phyloP scores from a whole-genome alignment of 116 monocot genomes.

The Phalaenopsis hybrid region DNA sequence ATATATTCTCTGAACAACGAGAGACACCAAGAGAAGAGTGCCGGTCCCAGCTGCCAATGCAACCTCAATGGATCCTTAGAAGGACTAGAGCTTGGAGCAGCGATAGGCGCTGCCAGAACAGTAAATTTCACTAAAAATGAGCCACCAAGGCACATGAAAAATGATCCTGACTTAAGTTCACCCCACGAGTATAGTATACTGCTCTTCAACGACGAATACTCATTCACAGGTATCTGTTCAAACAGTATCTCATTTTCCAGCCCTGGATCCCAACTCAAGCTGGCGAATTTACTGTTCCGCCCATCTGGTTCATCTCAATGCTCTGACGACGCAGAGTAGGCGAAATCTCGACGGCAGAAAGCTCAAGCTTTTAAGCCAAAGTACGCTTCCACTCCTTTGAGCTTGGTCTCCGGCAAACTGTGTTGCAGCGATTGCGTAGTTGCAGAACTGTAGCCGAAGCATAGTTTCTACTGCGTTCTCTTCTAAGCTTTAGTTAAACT shows the following conservation, averaged over 20 bases:
- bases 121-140: constrained; percentile 58
- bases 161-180: constrained; percentile 54
- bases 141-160: constrained; percentile 67
- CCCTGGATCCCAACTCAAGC: constrained; percentile 67
- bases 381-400: not conserved
- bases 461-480: constrained; percentile 4
- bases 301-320: constrained; percentile 60
- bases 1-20: constrained; percentile 75
- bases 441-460: constrained; percentile 32
- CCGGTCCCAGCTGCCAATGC: constrained; percentile 75
- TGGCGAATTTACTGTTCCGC: constrained; percentile 13
- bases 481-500: not conserved
- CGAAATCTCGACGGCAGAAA: constrained; percentile 13
- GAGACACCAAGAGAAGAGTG: constrained; percentile 66
- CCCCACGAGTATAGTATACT: constrained; percentile 84
- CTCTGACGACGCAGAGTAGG: constrained; percentile 16
- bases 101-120: constrained; percentile 67
- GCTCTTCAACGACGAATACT: constrained; percentile 74
- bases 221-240: constrained; percentile 91
- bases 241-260: constrained; percentile 81
- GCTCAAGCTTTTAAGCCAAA: constrained; percentile 12
- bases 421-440: constrained; percentile 7
- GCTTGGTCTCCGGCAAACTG: not conserved
- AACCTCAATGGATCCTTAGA: constrained; percentile 81
- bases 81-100: constrained; percentile 86